Evolutionary conservation across 805 yeast genomes (phyloP), one percentile per base, ranked within the genome.

Genomic region (Nakazawaea holstii): DNA sequence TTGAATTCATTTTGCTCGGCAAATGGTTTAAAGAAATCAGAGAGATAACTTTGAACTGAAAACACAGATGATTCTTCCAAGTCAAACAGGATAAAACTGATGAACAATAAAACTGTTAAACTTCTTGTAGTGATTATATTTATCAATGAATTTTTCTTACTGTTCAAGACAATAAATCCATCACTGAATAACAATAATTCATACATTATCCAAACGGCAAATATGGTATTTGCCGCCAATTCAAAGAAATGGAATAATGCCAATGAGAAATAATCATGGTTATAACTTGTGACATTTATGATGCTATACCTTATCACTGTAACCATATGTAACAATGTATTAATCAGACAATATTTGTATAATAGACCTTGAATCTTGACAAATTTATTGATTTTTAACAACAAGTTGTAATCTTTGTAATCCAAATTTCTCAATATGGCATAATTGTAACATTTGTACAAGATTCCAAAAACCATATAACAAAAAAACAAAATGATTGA

Each of bases 201-300:
- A 50, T 66, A 65, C 15, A 62, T 46, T 8, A 62, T 38, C 70
- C 70, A 66, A 11, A 55, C 54, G 8, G 60, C 52, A 20, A 62
- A 52, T 6, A 57, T 8, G 0, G 69, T 57, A 35, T 57, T 56
- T 13, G 52, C 46, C 0, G 54, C 17, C 28, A 65, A 47, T 14
- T 55, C 50, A 8, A 53, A 11, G 28, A 63, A 55, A 46, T 56
- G 54, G 10, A 57, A 45, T 2, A 59, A 13, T 1, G 61, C 55
- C 35, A 56, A 45, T 3, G 45, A 11, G 17, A 61, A 31, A n/a
- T 51, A 49, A 20, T 54, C 47, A 13, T 55, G 52, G 8, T 36
- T 42, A 45, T 66, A 62, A n/a, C 65, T 43, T 6, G 50, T 48
- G 14, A 43, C 37, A 20, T 48, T 48, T 36, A 48, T 48, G 28